Conservation (phyloP, 164 flowering plant genomes). For the Saururus chinensis region DNA sequence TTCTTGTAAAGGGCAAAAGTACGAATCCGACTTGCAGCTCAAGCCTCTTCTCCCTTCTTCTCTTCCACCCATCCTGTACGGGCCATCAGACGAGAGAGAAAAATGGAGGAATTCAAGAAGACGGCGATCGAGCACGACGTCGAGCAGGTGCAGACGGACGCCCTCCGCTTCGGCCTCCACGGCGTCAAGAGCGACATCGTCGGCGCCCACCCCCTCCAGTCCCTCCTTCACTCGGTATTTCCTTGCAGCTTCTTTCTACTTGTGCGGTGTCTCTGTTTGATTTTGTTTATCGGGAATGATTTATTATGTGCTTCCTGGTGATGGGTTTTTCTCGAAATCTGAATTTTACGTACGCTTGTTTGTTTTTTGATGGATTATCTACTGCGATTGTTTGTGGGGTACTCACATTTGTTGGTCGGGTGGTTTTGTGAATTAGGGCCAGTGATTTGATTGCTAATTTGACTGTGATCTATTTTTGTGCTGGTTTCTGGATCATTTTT, state of each 20-base stretch:
- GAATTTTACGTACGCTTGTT: too few relatives aligned
- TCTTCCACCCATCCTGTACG: too few relatives aligned
- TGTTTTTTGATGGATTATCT: not conserved
- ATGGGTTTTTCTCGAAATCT: too few relatives aligned
- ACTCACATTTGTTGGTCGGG: not conserved
- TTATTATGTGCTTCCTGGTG: too few relatives aligned
- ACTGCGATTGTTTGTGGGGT: not conserved
- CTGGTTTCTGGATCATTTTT: not conserved
- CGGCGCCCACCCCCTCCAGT: not conserved
- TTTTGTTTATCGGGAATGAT: too few relatives aligned
- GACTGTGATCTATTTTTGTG: not conserved
- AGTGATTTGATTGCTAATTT: too few relatives aligned
- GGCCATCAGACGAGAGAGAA: too few relatives aligned
- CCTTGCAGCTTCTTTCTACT: not conserved
- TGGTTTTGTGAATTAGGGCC: too few relatives aligned
- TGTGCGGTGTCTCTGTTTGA: too few relatives aligned
- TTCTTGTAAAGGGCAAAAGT: too few relatives aligned
- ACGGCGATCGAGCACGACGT: not conserved
- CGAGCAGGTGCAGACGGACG: not conserved
- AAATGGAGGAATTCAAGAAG: not conserved
- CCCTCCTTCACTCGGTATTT: not conserved
- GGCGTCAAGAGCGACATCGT: not conserved
- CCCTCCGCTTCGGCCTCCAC: not conserved
- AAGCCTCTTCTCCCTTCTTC: too few relatives aligned
- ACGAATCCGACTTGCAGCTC: too few relatives aligned